Base-by-base conservation (phyloP, 805 yeast genomes). In the Pichia heedii region DNA sequence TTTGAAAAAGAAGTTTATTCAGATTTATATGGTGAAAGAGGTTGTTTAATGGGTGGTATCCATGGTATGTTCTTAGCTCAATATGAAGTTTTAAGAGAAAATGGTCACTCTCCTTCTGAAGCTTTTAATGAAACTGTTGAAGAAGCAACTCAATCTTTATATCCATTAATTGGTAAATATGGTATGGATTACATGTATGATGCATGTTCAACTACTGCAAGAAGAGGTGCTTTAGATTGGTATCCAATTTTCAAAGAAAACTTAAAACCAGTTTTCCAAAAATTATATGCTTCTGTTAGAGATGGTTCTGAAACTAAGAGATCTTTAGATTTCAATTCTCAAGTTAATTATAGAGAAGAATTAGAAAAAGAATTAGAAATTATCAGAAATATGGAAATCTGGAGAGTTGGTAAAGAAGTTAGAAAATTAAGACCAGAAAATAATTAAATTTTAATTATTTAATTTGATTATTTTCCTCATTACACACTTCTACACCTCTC, bases 121-220 rank as follows among this genome's bases (percentile, higher is more conserved):
- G 97, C 98, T 61, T 93, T 93, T 89, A 93, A 93, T 74, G 98
- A 93, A 79, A 93, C 98, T 59, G 98, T 93, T 58, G 98, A 93
- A 79, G 98, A 93, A 77, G 98, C 98, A 56, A 93, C 98, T 54
- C 98, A 93, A 77, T 93, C 97, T 46, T 79, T 93, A 63, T 93
- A 93, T 85, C 98, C 98, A 73, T 82, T 93, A 77, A 71, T 93
- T 60, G 98, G 98, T 74, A 88, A 87, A 74, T 85, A 93, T 80
- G 98, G 98, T 76, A 93, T 93, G 98, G 98, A 93, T 75, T 93
- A 93, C 90, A 93, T 93, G 98, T 93, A 93, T 81, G 97, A 93
- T 68, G 98, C 98, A 62, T 93, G 98, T 76, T 93, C 98, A 57
- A 93, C 98, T 66, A 93, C 98, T 57, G 98, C 98, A 63, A 88